Base-by-base conservation (phyloP, 805 yeast genomes). In the Candida taoyuanica region DNA sequence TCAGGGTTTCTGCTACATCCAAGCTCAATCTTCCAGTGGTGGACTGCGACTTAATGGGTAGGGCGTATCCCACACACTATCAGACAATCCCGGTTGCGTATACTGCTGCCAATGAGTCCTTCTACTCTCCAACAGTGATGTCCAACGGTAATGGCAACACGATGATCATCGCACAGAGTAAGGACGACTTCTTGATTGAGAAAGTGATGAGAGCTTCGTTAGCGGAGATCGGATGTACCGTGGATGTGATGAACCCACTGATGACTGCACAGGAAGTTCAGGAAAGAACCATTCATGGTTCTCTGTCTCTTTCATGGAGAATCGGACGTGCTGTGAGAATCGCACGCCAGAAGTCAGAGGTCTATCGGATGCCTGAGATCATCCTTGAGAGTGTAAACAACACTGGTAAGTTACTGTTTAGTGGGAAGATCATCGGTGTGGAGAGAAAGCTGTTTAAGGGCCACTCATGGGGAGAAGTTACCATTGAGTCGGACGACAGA, bases 41-140 rank as follows among this genome's bases (percentile, higher is more conserved):
- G 17, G 67, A 63, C 45, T 49, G 60, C 19, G 75, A 70, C 43
- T 47, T 67, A 33, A 70, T 70, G 75, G 75, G 75, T 6, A 56
- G 75, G 46, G 75, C 74, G 11, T 65, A 67, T 48, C 73, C 74
- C 8, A 67, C 70, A 2, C 60, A 55, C 28, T 65, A 63, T 55
- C 74, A 70, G 48, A 63, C 64, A 5, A 40, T 45, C 9, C 52
- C 54, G 6, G 44, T 42, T 20, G 49, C 48, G 15, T 34, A 44
- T 54, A 19, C 67, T 4, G 41, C 45, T 12, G 43, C 41, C 6
- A 36, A 36, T 28, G 34, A 35, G 25, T 37, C 52, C 6, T 59
- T 48, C 43, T 56, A 54, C 21, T 47, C 60, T 5, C 48, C 56
- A 12, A 52, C 59, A 7, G 52, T 56, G 3, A 46, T 61, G 17